phyloP scores from a whole-genome alignment of 1,139 yeast species.

The Lodderomyces parapsilosis region DNA sequence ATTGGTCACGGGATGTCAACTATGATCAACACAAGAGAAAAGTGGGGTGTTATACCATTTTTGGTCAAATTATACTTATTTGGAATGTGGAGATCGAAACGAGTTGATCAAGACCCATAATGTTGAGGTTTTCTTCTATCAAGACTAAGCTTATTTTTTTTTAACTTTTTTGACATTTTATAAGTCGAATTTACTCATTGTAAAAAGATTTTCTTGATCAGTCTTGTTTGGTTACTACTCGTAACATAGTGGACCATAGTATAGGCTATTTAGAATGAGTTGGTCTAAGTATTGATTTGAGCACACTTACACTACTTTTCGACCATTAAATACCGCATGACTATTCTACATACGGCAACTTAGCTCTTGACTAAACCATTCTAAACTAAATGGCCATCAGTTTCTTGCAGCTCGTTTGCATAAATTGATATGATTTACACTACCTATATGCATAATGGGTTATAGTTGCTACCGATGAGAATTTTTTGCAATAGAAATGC shows the following conservation, averaged over 20 bases:
- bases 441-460: background rate
- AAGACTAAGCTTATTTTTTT: background rate
- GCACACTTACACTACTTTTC: background rate
- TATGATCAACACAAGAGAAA: background rate
- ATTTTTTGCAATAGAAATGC: background rate
- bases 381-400: too few relatives aligned
- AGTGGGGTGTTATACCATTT: background rate
- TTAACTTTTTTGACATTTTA: background rate
- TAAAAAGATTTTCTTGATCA: background rate
- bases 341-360: background rate
- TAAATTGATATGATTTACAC: background rate
- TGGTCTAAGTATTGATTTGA: too few relatives aligned
- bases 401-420: background rate
- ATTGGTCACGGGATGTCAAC: conserved; percentile 1
- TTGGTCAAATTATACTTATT: background rate
- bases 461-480: background rate
- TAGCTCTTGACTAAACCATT: too few relatives aligned
- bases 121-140: background rate
- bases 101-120: conserved; percentile 1
- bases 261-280: too few relatives aligned
- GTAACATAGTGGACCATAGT: too few relatives aligned
- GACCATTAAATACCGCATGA: background rate
- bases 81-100: background rate
- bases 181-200: background rate
- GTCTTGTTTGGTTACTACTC: too few relatives aligned